These are phyloP conservation scores for Knoxdaviesia capensis DNA, from an alignment of 2,329 filamentous ascomycete species.

Conservation along the genomic window DNA sequence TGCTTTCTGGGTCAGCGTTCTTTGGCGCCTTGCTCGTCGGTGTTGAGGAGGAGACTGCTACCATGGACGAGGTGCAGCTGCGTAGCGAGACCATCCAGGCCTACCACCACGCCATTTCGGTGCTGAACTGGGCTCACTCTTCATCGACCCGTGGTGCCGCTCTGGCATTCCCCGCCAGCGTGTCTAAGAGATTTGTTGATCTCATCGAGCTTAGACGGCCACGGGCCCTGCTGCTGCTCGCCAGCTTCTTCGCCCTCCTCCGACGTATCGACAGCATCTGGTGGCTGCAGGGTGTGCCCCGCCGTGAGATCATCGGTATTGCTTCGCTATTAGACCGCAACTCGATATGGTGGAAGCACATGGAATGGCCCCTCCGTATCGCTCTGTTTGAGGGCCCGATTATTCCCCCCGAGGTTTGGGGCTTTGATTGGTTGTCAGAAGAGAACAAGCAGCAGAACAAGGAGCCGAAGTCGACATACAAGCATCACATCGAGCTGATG, in stretches of 20 bases:
- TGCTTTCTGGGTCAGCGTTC: constrained; percentile 29
- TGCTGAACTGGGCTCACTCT: constrained; percentile 45
- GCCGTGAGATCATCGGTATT: constrained; percentile 44
- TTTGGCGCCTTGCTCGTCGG: constrained; percentile 39
- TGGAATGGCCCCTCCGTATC: constrained; percentile 40
- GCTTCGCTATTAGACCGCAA: constrained; percentile 36
- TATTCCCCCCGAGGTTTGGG: constrained; percentile 37
- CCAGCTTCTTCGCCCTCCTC: constrained; percentile 45
- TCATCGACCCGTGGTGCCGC: constrained; percentile 37
- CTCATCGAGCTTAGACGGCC: constrained; percentile 37
- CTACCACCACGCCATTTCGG: constrained; percentile 43
- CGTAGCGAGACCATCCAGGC: constrained; percentile 23
- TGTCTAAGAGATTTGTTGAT: constrained; percentile 39
- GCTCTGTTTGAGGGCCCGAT: constrained; percentile 32
- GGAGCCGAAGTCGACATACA: constrained; percentile 5
- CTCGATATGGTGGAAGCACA: constrained; percentile 38
- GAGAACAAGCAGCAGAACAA: constrained; percentile 11
- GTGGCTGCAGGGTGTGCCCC: constrained; percentile 50
- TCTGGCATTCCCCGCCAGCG: constrained; percentile 42
- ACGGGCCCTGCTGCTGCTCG: constrained; percentile 41
- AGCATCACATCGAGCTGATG: constrained; percentile 18
- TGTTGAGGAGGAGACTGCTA: constrained; percentile 29
- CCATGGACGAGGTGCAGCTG: constrained; percentile 8
- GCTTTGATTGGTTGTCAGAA: constrained; percentile 26
- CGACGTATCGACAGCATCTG: constrained; percentile 41